Base-by-base conservation (phyloP, 805 yeast species). In the Alloascoidea hylecoeti region DNA sequence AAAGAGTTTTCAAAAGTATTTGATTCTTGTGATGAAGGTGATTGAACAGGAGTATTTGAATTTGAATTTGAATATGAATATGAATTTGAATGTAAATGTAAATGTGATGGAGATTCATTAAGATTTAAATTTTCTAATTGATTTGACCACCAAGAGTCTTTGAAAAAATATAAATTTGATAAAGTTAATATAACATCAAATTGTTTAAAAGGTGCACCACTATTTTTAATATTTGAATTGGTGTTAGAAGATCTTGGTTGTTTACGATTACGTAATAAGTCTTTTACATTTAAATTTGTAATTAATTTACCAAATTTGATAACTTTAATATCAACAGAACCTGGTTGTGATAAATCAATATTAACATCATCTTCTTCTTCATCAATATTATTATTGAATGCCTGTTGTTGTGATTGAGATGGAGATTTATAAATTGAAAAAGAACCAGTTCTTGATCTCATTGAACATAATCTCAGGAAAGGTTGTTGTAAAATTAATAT, bases 151-250 rank as follows among this genome's bases (percentile, higher is more conserved):
- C 50, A 38, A 1, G 50, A 49, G 38, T 61, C 61, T 38, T 58
- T 57, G 47, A 62, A 63, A 27, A 63, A 44, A 39, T 63, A 62
- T 3, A 64, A 52, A 38, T 59, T 58, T 4, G 64, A 56, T 6
- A 58, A 52, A 2, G 68, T 64, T 27, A 63, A 47, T 9, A 63
- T 46, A 1, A 57, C 63, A 5, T 68, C 68, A 61, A 63, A 61
- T 35, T 58, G 61, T 16, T 55, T 50, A 63, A 61, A 58, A 5
- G 47, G 44, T 3, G 46, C 47, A n/a, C n/a, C n/a, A n/a, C n/a
- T n/a, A n/a, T n/a, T n/a, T n/a, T n/a, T n/a, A n/a, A n/a, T n/a
- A n/a, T n/a, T n/a, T n/a, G n/a, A n/a, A n/a, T n/a, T n/a, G n/a
- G n/a, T n/a, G 38, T 47, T 52, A n/a, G 51, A 49, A 16, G 48